Percentiles rank a stretch among this genome's conserved stretches.
Evolutionary conservation across 106 monocot species (phyloP).

Genomic region (Xerophyta viscosa): DNA sequence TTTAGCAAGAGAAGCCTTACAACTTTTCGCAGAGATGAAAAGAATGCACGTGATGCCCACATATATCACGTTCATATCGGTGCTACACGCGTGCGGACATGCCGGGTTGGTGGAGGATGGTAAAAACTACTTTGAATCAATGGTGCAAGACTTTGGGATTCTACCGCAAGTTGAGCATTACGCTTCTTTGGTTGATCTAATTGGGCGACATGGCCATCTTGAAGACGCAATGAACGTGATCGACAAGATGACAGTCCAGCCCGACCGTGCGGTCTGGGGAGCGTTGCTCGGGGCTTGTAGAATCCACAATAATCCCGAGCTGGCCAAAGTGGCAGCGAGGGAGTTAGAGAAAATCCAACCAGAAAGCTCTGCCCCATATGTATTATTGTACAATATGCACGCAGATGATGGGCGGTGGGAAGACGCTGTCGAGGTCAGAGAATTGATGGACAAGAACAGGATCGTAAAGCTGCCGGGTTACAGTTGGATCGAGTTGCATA

Average conservation of each 20-base stretch:
- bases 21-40: slow-evolving; percentile 61
- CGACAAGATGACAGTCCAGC: slow-evolving; percentile 43
- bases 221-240: slow-evolving; percentile 71
- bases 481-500: slow-evolving; percentile 84
- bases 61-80: slow-evolving; percentile 66
- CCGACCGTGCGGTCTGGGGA: slow-evolving; percentile 74
- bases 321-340: slow-evolving; percentile 52
- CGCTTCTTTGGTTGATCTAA: slow-evolving; percentile 73
- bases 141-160: slow-evolving; percentile 55
- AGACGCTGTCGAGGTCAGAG: slow-evolving; percentile 50
- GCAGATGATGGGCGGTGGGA: slow-evolving; percentile 63
- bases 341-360: slow-evolving; percentile 60
- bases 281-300: slow-evolving; percentile 78
- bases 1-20: slow-evolving; percentile 39
- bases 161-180: slow-evolving; percentile 65
- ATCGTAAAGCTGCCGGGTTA: slow-evolving; percentile 64
- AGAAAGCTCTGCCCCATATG: slow-evolving; percentile 63
- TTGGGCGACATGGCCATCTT: slow-evolving; percentile 64
- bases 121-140: slow-evolving; percentile 52
- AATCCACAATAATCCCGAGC: slow-evolving; percentile 36
- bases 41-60: slow-evolving; percentile 45
- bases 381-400: slow-evolving; percentile 68
- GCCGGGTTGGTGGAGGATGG: slow-evolving; percentile 71
- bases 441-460: slow-evolving; percentile 43
- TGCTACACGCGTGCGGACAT: slow-evolving; percentile 71